These are phyloP conservation scores for Dryas octopetala DNA, from an alignment of 306 rosid species.

Conservation along the genomic window DNA sequence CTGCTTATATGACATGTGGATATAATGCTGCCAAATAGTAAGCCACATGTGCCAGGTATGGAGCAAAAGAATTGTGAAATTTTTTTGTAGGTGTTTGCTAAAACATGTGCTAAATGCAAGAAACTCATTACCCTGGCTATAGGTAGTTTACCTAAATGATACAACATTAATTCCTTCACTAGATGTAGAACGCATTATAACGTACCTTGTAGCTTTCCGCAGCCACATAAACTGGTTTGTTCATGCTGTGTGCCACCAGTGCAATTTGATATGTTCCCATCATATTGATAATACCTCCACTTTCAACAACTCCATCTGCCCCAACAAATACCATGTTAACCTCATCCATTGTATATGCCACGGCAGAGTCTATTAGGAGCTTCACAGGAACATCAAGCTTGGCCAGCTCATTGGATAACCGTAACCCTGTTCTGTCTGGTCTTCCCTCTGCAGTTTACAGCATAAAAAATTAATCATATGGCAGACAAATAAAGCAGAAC, in stretches of 20 bases:
- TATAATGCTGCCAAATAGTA: no score
- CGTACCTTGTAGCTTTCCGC: constrained; percentile 97
- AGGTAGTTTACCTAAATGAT: neutral
- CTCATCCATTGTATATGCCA: constrained; percentile 93
- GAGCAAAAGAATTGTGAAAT: neutral
- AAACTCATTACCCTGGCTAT: neutral
- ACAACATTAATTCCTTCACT: neutral
- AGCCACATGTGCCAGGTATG: neutral
- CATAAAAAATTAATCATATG: constrained; percentile 1
- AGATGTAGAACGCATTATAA: constrained; percentile 1
- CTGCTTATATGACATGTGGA: neutral
- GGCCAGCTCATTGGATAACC: constrained; percentile 72
- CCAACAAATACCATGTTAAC: constrained; percentile 96
- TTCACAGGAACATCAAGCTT: constrained; percentile 90
- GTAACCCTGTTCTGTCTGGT: constrained; percentile 81
- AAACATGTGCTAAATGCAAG: neutral
- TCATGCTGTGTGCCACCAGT: constrained; percentile 82
- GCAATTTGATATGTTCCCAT: constrained; percentile 97
- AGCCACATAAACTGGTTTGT: constrained; percentile 88
- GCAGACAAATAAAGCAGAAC: constrained; percentile 1
- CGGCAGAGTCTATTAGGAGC: constrained; percentile 94
- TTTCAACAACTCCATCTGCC: constrained; percentile 96
- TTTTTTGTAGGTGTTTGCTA: neutral
- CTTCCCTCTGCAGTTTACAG: constrained; percentile 78
- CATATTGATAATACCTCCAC: constrained; percentile 96